Evolutionary conservation across 2,329 filamentous ascomycete species (phyloP), one percentile per base, ranked within the genome.

Genomic region (Chaetomium strumarium): DNA sequence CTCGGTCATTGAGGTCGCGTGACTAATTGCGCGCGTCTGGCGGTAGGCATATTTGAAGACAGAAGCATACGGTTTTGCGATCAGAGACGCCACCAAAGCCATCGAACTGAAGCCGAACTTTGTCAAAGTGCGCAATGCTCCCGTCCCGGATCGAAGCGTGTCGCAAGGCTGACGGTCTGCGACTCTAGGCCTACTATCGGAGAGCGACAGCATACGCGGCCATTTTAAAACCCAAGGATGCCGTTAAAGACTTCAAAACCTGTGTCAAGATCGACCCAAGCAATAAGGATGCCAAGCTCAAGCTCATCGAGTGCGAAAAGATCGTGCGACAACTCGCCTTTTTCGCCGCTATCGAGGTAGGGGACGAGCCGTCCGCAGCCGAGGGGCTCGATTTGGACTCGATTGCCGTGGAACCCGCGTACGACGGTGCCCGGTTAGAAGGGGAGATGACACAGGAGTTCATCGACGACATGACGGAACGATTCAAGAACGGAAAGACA

Each of bases 401-500:
- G 51, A 96, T 99, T 70, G 75, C 75, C 11, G 83, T 99, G 16
- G 91, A 96, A 57, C 74, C 84, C 19, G 78, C 79, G 51, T 99
- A 99, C 65, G 93, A 99, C 65, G 93, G 93, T 56, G 85, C 84
- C 19, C 79, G 78, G 52, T 74, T 99, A 49, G 85, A 80, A 37
- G 79, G 85, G 47, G 79, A 87, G 67, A 99, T 99, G 90, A 96
- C 92, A 1, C 82, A 92, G 61, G 92, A 96, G 64, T 99, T 99
- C 66, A 88, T 99, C 63, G 88, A 95, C 63, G 92, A 99, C 73
- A 96, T 97, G 92, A 92, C 90, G 52, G 81, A 93, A 69, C 79
- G 93, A 31, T 99, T 99, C 80, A 96, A 95, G 80, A 85, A 81
- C 46, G 93, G 93, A 66, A 97, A 99, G 79, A 92, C 89, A 72